phyloP scores from a whole-genome alignment of 2,329 filamentous ascomycete species.

The Hypoxylon sp. region DNA sequence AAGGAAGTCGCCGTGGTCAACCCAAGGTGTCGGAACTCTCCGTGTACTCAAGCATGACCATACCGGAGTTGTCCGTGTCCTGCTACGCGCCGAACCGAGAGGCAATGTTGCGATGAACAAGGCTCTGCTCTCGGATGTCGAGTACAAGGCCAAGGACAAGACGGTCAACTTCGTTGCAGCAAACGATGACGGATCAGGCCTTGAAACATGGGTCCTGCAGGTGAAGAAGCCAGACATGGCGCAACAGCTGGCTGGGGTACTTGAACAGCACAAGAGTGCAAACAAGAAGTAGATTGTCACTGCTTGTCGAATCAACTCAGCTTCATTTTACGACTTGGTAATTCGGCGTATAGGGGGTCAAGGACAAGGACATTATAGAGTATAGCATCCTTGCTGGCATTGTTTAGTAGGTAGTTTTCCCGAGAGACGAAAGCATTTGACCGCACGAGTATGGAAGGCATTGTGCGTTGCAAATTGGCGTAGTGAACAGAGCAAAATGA shows the following conservation, averaged over 20 bases:
- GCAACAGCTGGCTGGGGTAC: slow-evolving; percentile 64
- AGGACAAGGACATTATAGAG: slow-evolving; percentile 39
- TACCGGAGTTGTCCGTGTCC: slow-evolving; percentile 75
- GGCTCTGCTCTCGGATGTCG: slow-evolving; percentile 70
- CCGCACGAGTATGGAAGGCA: slow-evolving; percentile 21
- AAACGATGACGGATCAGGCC: slow-evolving; percentile 68
- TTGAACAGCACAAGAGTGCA: slow-evolving; percentile 69
- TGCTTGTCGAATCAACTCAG: neutral
- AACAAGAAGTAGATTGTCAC: slow-evolving; percentile 64
- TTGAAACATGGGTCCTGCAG: slow-evolving; percentile 80
- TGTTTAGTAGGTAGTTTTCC: slow-evolving; percentile 8
- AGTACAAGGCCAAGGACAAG: slow-evolving; percentile 74
- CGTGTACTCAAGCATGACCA: slow-evolving; percentile 81
- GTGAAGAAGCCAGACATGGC: slow-evolving; percentile 72
- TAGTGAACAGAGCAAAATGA: slow-evolving; percentile 16
- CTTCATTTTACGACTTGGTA: neutral
- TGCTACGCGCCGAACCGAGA: slow-evolving; percentile 81
- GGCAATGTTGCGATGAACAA: slow-evolving; percentile 83
- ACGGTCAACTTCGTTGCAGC: slow-evolving; percentile 72
- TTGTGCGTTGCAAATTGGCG: slow-evolving; percentile 15
- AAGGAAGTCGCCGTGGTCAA: slow-evolving; percentile 74
- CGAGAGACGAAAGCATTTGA: slow-evolving; percentile 19
- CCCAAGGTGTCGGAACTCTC: slow-evolving; percentile 78
- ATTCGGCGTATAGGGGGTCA: slow-evolving; percentile 28
- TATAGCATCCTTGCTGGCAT: slow-evolving; percentile 36